These are phyloP conservation scores for Neoboletus brunneissimus DNA, from an alignment of 768 basidiomycete genomes.

Conservation along the genomic window DNA sequence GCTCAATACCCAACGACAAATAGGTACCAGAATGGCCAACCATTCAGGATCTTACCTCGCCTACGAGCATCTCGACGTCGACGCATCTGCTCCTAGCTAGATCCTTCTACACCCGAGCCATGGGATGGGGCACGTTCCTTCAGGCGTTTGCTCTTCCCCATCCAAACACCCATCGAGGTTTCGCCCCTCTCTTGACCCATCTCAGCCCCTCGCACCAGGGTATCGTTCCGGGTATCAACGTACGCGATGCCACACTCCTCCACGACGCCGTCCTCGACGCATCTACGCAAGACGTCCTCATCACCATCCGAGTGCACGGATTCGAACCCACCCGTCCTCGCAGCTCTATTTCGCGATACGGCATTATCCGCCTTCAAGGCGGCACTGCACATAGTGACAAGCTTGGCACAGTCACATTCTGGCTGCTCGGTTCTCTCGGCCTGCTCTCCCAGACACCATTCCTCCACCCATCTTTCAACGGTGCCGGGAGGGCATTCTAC, in stretches of 20 bases:
- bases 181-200: neutral
- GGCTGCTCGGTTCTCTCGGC: neutral
- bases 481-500: constrained; percentile 13
- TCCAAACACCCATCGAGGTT: neutral
- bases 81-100: constrained; percentile 18
- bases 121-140: constrained; percentile 8
- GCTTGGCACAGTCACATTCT: constrained; percentile 12
- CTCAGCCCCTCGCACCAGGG: constrained; percentile 13
- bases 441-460: neutral
- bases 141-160: constrained; percentile 15
- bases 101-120: neutral
- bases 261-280: constrained; percentile 9
- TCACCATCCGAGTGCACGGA: constrained; percentile 2
- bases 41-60: neutral
- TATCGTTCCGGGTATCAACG: neutral
- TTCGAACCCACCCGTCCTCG: neutral
- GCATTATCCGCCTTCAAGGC: constrained; percentile 6
- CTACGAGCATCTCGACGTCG: constrained; percentile 16
- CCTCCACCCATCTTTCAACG: constrained; percentile 13
- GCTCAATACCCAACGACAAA: neutral
- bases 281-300: constrained; percentile 7
- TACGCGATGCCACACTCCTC: constrained; percentile 3
- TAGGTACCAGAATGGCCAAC: neutral
- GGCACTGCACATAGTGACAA: neutral
- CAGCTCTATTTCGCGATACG: neutral